Percentiles rank a stretch among this genome's conserved stretches.
These are phyloP conservation scores for Fraxinus americana DNA, from an alignment of 257 asterid genomes.

Conservation along the genomic window DNA sequence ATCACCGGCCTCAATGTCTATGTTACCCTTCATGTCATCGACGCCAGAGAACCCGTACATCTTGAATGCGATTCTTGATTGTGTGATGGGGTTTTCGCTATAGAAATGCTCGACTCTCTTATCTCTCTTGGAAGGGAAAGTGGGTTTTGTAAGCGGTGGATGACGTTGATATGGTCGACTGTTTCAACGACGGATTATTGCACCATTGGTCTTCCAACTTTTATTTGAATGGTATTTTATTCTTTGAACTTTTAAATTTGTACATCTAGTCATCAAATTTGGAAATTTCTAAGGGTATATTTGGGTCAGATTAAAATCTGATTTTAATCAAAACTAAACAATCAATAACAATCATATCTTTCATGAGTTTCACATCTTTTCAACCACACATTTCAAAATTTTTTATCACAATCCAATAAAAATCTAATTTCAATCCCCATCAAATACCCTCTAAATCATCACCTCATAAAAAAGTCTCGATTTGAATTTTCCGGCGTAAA, in stretches of 20 bases:
- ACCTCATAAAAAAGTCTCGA: no score
- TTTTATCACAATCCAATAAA: no score
- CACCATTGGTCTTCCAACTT: neutral
- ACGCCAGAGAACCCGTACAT: conserved; percentile 51
- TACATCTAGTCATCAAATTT: neutral
- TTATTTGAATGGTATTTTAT: neutral
- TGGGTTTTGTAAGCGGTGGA: neutral
- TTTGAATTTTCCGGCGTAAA: no score
- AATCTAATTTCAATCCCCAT: no score
- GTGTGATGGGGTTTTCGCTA: neutral
- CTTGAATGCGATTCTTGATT: conserved; percentile 15
- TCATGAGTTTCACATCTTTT: no score
- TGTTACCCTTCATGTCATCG: conserved; percentile 37
- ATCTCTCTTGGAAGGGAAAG: neutral
- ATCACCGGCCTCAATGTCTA: conserved; percentile 63
- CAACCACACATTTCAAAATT: no score
- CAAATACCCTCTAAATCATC: no score
- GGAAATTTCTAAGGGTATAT: neutral
- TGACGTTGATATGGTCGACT: neutral
- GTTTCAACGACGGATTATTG: neutral
- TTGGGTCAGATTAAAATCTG: no score
- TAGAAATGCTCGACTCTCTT: neutral
- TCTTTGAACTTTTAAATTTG: neutral
- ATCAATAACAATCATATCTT: no score
- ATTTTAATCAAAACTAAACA: no score